Evolutionary conservation across 495 filamentous ascomycete genomes (phyloP), one percentile per base, ranked within the genome.

Genomic region (Lasiosphaeria ovina): DNA sequence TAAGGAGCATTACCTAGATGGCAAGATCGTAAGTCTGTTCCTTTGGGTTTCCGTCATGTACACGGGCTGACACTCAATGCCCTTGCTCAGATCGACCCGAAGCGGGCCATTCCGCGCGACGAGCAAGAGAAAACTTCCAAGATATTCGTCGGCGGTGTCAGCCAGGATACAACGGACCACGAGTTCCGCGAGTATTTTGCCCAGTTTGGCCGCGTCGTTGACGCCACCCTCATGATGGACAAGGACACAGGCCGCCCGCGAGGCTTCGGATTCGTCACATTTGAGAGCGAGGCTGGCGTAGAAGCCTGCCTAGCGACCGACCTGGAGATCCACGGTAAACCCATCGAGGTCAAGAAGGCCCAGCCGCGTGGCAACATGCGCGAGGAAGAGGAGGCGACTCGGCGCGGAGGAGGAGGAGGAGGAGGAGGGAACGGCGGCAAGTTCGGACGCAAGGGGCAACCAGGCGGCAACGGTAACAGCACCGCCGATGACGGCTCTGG

Each of bases 201-300:
- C 73, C 90, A 96, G 71, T 98, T 97, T 67, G 94, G 94, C 45
- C 86, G 94, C 57, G 94, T 98, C 35, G 86, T 98, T 49, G 94
- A 98, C 73, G 94, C 94, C 10, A 98, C 94, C 1, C 83, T 98
- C 17, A 98, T 98, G 94, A 98, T 98, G 83, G 94, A 98, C 74
- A 98, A 98, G 75, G 94, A 98, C 69, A 98, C 94, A 7, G 93
- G 93, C 36, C 87, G 94, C 31, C 94, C 94, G 3, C 87, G 94
- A 61, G 94, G 94, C 9, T 98, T 98, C 67, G 94, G 94, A n/a
- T 98, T 98, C 68, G 94, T 98, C 44, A 98, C 94, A 0, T 98
- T 98, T 63, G 94, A 98, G 73, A 93, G 89, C 66, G 94, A 98
- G 66, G 89, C 89, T 17, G 95, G 95, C 50, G 94, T 98, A 34